Evolutionary conservation across 2,329 filamentous ascomycete genomes (phyloP).

Genomic region (Aspergillus sp.): DNA sequence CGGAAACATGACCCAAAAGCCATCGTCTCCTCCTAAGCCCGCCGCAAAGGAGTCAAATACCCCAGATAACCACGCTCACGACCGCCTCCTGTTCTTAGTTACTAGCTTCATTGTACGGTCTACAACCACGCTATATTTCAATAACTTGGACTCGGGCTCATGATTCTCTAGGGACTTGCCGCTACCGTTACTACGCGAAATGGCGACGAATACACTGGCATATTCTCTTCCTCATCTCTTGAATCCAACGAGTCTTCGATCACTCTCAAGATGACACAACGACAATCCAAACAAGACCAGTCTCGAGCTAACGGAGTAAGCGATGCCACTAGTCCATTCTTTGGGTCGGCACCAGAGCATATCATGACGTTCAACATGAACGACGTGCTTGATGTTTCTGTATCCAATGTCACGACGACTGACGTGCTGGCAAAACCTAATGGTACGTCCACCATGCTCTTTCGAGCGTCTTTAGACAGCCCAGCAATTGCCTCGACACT

Average conservation of each 20-base stretch:
- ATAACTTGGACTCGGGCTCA: conserved; percentile 16
- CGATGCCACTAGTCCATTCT: conserved; percentile 38
- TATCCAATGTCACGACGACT: conserved; percentile 54
- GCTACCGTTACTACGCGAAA: conserved; percentile 58
- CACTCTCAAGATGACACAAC: conserved; percentile 66
- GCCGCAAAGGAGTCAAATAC: conserved; percentile 51
- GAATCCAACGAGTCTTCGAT: conserved; percentile 56
- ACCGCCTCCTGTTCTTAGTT: conserved; percentile 59
- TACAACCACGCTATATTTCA: neutral
- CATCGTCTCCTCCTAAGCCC: conserved; percentile 38
- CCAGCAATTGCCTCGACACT: neutral
- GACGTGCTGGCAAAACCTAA: conserved; percentile 56
- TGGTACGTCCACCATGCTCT: conserved; percentile 46
- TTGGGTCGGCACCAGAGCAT: conserved; percentile 46
- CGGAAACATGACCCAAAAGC: conserved; percentile 51
- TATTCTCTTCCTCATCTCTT: conserved; percentile 58
- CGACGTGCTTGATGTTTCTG: conserved; percentile 58
- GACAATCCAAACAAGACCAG: conserved; percentile 39
- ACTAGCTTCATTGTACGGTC: conserved; percentile 58
- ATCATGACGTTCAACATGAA: conserved; percentile 62
- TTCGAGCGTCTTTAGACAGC: neutral
- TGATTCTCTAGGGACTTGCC: conserved; percentile 51
- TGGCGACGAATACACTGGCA: conserved; percentile 61
- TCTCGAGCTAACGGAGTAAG: conserved; percentile 43
- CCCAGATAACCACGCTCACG: conserved; percentile 59